Base-by-base conservation (phyloP, 345 rosid species). In the Populus deltoides region DNA sequence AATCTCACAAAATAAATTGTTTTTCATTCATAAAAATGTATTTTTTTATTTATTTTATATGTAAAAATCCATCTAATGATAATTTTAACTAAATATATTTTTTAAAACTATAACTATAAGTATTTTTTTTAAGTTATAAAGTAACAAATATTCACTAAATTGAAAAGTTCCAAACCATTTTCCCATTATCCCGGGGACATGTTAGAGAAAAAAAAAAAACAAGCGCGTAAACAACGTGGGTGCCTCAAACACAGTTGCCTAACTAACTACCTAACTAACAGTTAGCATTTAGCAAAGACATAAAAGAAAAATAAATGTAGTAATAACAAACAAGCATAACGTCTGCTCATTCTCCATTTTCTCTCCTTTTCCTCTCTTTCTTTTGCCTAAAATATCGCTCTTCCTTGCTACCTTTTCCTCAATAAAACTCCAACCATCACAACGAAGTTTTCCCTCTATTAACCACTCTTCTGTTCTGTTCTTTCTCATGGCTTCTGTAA, bases 161-260 rank as follows among this genome's bases (percentile, higher is more conserved):
- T 33, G 36, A 33, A 33, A 33, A 33, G 0, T 33, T 33, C 6
- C 36, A 33, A 33, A 33, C 10, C 10, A 39, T 39, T 8, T 39
- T 39, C 43, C 8, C 8, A 39, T 51, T 18, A 20, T 51, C n/a
- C 7, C 59, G 59, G 59, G n/a, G 3, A 51, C 4, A 51, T 7
- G 59, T 18, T 7, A 18, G 59, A 6, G 36, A 4, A 0, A 33
- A 5, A 33, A 33, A 33, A 51, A 51, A 51, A 51, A 51, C 22
- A 51, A 7, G 68, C 39, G 68, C 68, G 68, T 1, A 66, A 66
- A 66, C 68, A 15, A 66, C 68, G 68, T 66, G 68, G 33, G 68
- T 33, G 68, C 68, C 17, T 66, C 36, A 3, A 29, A 27, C 31
- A 25, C 36, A 51, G 2, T 51, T 6, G 6, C 36, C 36, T 33